These are phyloP conservation scores for Kodamaea sp. DNA, from an alignment of 1,139 yeast species.

Conservation along the genomic window DNA sequence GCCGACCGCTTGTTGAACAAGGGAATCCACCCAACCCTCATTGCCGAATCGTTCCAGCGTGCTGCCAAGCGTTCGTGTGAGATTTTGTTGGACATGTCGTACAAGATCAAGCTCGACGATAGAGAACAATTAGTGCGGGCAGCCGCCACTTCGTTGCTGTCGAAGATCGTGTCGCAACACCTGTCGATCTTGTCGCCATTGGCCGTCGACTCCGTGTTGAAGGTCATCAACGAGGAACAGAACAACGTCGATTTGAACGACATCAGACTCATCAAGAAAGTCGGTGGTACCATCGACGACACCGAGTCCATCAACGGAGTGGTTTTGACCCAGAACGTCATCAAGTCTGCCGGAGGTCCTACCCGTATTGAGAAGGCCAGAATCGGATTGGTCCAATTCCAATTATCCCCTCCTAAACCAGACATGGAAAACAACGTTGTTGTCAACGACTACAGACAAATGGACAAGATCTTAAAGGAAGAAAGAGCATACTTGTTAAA, in stretches of 20 bases:
- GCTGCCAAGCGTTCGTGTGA: slow-evolving; percentile 90
- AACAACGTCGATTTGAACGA: slow-evolving; percentile 82
- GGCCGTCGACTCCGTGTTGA: slow-evolving; percentile 91
- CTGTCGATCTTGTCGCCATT: slow-evolving; percentile 84
- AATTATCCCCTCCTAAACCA: slow-evolving; percentile 97
- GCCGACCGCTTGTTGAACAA: slow-evolving; percentile 86
- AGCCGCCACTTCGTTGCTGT: slow-evolving; percentile 89
- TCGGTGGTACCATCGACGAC: slow-evolving; percentile 97
- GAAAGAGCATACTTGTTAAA: slow-evolving; percentile 94
- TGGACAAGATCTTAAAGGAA: slow-evolving; percentile 97
- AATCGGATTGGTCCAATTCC: slow-evolving; percentile 92
- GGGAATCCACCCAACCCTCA: slow-evolving; percentile 94
- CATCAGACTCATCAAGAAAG: slow-evolving; percentile 85
- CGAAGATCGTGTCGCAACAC: slow-evolving; percentile 94
- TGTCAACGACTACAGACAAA: slow-evolving; percentile 96
- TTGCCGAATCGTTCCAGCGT: slow-evolving; percentile 92
- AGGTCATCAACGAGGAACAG: slow-evolving; percentile 61
- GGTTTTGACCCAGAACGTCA: slow-evolving; percentile 85
- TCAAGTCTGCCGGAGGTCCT: slow-evolving; percentile 96
- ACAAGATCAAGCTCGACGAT: slow-evolving; percentile 71
- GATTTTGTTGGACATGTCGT: slow-evolving; percentile 81
- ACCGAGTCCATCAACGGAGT: slow-evolving; percentile 93
- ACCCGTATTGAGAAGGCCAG: slow-evolving; percentile 89
- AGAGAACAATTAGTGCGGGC: slow-evolving; percentile 85
- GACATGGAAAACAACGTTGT: slow-evolving; percentile 98